These are phyloP conservation scores for Bjerkandera adusta DNA, from an alignment of 1,284 basidiomycete species.

Conservation along the genomic window DNA sequence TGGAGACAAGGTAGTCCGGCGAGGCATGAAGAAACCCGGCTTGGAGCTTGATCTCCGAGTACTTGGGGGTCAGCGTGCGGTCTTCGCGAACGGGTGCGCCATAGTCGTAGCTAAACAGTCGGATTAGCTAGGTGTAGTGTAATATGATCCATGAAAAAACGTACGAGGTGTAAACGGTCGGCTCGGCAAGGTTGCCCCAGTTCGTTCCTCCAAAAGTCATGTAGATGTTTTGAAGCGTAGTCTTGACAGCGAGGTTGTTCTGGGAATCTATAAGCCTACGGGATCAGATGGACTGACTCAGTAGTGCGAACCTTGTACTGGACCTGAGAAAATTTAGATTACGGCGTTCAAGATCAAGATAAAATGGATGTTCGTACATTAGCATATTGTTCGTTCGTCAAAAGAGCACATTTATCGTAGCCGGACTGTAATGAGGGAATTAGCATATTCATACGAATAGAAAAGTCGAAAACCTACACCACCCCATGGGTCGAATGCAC, in stretches of 20 bases:
- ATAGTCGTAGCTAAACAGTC: constrained; percentile 29
- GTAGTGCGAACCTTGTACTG: constrained; percentile 20
- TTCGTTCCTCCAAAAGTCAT: constrained; percentile 47
- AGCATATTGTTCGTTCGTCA: constrained; percentile 44
- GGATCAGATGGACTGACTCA: no score
- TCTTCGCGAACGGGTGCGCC: constrained; percentile 41
- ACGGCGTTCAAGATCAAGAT: not conserved
- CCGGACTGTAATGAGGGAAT: no score
- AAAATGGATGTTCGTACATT: constrained; percentile 28
- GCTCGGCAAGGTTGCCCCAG: constrained; percentile 43
- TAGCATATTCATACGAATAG: no score
- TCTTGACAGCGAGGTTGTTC: constrained; percentile 41
- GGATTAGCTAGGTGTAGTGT: constrained; percentile 5
- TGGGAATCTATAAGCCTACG: not conserved
- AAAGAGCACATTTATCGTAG: constrained; percentile 40
- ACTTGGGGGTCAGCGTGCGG: constrained; percentile 40
- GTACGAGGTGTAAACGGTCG: constrained; percentile 44
- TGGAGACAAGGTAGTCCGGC: constrained; percentile 39
- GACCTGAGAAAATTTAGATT: constrained; percentile 5
- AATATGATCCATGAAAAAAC: constrained; percentile 15
- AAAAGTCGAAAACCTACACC: no score
- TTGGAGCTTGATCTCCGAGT: constrained; percentile 45
- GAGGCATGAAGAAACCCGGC: constrained; percentile 42
- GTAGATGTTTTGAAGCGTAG: constrained; percentile 38
- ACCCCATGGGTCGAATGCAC: constrained; percentile 30